A percentile compares a stretch with the other conserved stretches of the same genome.
Evolutionary conservation across 352 stramenopile species (phyloP).

Genomic region (Phytophthora sansomeana): DNA sequence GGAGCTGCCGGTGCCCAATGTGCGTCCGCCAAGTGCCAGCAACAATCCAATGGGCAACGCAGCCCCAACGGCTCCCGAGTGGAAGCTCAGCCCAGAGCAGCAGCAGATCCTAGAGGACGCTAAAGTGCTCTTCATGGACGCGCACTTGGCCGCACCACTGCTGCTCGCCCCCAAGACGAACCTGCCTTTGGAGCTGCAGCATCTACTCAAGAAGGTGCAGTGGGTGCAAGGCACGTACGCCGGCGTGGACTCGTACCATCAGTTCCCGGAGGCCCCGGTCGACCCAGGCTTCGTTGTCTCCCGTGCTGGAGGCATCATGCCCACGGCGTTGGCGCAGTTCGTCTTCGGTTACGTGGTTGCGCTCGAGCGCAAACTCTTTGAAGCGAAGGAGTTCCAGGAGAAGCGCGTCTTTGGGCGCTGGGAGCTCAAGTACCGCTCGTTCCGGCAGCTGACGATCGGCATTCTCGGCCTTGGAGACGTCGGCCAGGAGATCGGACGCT

Average conservation of each 20-base stretch:
- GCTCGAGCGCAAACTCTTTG: constrained; percentile 55
- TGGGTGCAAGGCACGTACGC: constrained; percentile 69
- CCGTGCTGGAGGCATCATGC: constrained; percentile 63
- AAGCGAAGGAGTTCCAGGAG: constrained; percentile 44
- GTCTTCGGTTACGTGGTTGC: constrained; percentile 55
- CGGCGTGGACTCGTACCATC: constrained; percentile 55
- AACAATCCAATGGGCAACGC: constrained; percentile 24
- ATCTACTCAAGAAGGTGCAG: constrained; percentile 52
- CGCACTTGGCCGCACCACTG: constrained; percentile 40
- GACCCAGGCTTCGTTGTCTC: constrained; percentile 50
- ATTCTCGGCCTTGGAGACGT: constrained; percentile 72
- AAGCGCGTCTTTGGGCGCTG: constrained; percentile 43
- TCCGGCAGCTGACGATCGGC: constrained; percentile 54
- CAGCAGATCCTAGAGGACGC: constrained; percentile 40
- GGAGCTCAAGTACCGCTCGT: constrained; percentile 51
- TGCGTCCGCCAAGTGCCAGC: constrained; percentile 25
- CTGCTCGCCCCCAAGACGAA: constrained; percentile 47
- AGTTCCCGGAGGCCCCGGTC: constrained; percentile 30
- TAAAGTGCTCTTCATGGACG: constrained; percentile 44
- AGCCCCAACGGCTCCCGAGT: constrained; percentile 14
- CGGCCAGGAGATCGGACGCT: constrained; percentile 61
- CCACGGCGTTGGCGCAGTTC: constrained; percentile 56
- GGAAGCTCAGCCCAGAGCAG: constrained; percentile 33
- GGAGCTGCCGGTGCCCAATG: constrained; percentile 41
- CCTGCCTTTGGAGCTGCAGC: constrained; percentile 43